Conservation (phyloP, 805 yeast species). For the Hanseniaspora hatyaiensis region DNA sequence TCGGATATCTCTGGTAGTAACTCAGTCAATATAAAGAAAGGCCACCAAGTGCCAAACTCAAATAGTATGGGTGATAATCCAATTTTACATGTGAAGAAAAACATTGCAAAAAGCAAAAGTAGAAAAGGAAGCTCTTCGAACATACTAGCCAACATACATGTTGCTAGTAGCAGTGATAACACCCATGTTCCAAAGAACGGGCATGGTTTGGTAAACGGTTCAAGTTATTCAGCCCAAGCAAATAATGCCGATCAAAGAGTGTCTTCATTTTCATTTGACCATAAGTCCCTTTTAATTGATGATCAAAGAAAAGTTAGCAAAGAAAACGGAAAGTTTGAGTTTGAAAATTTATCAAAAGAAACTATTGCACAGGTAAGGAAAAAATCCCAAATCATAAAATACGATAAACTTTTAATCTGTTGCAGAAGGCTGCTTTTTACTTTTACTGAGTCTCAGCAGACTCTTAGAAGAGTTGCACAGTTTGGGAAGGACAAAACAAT, state of each 20-base stretch:
- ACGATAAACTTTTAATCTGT: slow-evolving; percentile 28
- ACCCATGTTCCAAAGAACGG: no score
- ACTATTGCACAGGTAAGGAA: slow-evolving; percentile 9
- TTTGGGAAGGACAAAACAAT: slow-evolving; percentile 47
- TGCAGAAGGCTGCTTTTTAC: slow-evolving; percentile 54
- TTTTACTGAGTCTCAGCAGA: slow-evolving; percentile 52
- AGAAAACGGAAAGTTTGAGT: slow-evolving; percentile 1
- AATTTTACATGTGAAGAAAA: slow-evolving; percentile 8
- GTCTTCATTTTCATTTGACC: slow-evolving; percentile 14
- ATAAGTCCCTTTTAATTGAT: slow-evolving; percentile 5
- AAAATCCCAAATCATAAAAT: slow-evolving; percentile 17
- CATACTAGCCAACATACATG: no score
- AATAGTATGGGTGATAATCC: neutral
- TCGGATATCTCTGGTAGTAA: slow-evolving; percentile 10
- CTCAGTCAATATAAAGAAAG: slow-evolving; percentile 13
- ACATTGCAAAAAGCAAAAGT: neutral
- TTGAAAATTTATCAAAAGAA: neutral
- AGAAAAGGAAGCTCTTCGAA: neutral
- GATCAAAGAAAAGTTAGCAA: slow-evolving; percentile 8
- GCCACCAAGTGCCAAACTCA: neutral
- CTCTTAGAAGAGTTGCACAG: slow-evolving; percentile 44
- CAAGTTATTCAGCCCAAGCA: no score
- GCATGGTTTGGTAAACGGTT: no score
- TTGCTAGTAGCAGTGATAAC: no score
- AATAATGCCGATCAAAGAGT: neutral